phyloP scores from a whole-genome alignment of 352 stramenopile genomes.

The Globisporangium iwayamae region DNA sequence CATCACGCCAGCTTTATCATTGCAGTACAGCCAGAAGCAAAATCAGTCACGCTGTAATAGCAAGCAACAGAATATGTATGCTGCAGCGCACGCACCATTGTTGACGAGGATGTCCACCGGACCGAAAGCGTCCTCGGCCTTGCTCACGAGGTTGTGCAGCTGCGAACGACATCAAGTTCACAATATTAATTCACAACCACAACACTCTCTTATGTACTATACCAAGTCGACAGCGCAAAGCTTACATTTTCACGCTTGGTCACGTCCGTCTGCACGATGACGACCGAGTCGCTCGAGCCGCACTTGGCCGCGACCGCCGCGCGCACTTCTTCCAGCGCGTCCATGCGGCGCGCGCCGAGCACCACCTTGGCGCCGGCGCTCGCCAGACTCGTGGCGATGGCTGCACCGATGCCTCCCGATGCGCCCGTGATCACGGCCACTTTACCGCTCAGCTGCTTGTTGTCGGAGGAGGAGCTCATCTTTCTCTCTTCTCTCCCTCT shows the following conservation, averaged over 20 bases:
- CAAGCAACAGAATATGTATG: background rate
- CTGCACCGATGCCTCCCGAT: constrained; percentile 84
- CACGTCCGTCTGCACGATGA: constrained; percentile 58
- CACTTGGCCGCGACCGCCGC: constrained; percentile 27
- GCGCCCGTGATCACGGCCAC: constrained; percentile 87
- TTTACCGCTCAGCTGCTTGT: constrained; percentile 56
- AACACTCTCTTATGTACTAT: background rate
- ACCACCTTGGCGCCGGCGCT: constrained; percentile 73
- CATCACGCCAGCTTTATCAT: constrained; percentile 84
- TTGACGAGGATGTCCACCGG: constrained; percentile 89
- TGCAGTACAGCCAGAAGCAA: background rate
- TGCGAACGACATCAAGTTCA: constrained; percentile 1
- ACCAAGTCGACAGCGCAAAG: no score
- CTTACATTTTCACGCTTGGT: constrained; percentile 60
- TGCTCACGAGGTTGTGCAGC: constrained; percentile 56
- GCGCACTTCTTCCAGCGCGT: constrained; percentile 49
- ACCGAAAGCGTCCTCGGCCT: constrained; percentile 57
- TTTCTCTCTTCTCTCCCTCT: background rate
- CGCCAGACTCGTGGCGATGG: constrained; percentile 74
- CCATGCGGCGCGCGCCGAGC: constrained; percentile 72
- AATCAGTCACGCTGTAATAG: background rate
- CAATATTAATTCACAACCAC: background rate
- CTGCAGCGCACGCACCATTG: constrained; percentile 39
- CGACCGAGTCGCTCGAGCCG: constrained; percentile 25
- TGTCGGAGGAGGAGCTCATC: background rate